These are phyloP conservation scores for Coniferiporia weirii DNA, from an alignment of 1,284 basidiomycete genomes.

Conservation along the genomic window DNA sequence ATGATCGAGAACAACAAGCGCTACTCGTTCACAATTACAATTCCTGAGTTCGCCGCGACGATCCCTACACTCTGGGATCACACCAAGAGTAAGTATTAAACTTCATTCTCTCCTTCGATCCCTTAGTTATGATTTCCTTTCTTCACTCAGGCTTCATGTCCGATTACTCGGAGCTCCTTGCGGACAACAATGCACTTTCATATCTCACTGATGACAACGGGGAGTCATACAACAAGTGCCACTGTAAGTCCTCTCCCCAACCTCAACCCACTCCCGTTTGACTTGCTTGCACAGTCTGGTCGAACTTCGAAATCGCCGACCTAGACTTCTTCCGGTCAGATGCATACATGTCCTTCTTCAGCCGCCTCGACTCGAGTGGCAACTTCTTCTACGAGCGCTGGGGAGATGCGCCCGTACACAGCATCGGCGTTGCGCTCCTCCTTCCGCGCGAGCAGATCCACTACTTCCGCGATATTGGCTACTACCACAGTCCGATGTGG, in stretches of 20 bases:
- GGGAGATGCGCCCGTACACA: conserved; percentile 81
- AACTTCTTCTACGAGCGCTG: conserved; percentile 80
- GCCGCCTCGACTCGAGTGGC: conserved; percentile 63
- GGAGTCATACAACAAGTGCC: conserved; percentile 66
- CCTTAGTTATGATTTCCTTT: not conserved
- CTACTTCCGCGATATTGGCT: conserved; percentile 62
- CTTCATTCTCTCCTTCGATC: not conserved
- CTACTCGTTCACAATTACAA: conserved; percentile 57
- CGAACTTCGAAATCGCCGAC: conserved; percentile 74
- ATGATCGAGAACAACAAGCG: conserved; percentile 71
- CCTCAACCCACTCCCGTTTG: conserved; percentile 30
- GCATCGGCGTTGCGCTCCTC: conserved; percentile 66
- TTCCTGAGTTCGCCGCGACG: conserved; percentile 72
- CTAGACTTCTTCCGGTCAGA: conserved; percentile 55
- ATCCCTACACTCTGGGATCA: conserved; percentile 71
- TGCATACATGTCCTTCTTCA: conserved; percentile 70
- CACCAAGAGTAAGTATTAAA: conserved; percentile 38
- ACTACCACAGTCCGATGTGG: conserved; percentile 44
- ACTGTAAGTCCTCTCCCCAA: conserved; percentile 43
- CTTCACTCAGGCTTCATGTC: conserved; percentile 49
- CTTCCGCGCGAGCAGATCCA: conserved; percentile 57
- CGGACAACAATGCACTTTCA: conserved; percentile 59
- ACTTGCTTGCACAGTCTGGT: conserved; percentile 47
- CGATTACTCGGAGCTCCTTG: conserved; percentile 56
- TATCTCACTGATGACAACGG: conserved; percentile 68